These are phyloP conservation scores for Trichoderma asperelloides DNA, from an alignment of 495 filamentous ascomycete species.

Conservation along the genomic window DNA sequence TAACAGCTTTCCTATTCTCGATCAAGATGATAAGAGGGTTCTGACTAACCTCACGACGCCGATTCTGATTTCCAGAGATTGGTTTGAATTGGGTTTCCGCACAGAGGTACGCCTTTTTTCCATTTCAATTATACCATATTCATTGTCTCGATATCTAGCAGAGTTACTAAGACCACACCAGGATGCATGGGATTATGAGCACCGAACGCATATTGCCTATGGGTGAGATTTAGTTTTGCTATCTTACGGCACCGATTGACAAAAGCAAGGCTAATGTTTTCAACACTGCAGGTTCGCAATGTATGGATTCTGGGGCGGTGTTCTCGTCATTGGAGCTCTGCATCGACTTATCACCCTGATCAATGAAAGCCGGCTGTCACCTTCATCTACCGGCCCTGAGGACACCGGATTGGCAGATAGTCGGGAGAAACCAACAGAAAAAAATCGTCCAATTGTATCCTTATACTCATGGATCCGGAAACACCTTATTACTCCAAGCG, in stretches of 20 bases:
- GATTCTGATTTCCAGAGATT: conserved; percentile 24
- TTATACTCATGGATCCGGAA: not conserved
- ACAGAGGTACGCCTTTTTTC: conserved; percentile 25
- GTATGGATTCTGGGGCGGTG: conserved; percentile 11
- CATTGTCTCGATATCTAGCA: not conserved
- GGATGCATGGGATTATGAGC: conserved; percentile 5
- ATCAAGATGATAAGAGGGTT: conserved; percentile 23
- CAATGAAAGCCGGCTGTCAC: conserved; percentile 15
- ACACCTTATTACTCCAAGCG: not conserved
- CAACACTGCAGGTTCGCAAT: conserved; percentile 10
- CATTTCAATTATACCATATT: not conserved
- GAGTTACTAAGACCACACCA: not conserved
- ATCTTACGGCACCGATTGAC: not conserved
- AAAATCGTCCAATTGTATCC: not conserved
- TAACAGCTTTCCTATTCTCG: conserved; percentile 23
- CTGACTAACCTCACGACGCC: conserved; percentile 17
- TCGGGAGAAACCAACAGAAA: not conserved
- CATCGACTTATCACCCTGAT: conserved; percentile 5
- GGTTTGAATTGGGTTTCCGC: conserved; percentile 24
- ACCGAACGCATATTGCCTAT: not conserved
- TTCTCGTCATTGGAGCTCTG: conserved; percentile 11
- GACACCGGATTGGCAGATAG: not conserved
- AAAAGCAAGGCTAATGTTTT: not conserved
- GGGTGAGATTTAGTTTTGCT: conserved; percentile 4
- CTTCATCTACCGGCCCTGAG: not conserved